These are phyloP conservation scores for Epichloe uncinata DNA, from an alignment of 2,329 filamentous ascomycete species.

Conservation along the genomic window DNA sequence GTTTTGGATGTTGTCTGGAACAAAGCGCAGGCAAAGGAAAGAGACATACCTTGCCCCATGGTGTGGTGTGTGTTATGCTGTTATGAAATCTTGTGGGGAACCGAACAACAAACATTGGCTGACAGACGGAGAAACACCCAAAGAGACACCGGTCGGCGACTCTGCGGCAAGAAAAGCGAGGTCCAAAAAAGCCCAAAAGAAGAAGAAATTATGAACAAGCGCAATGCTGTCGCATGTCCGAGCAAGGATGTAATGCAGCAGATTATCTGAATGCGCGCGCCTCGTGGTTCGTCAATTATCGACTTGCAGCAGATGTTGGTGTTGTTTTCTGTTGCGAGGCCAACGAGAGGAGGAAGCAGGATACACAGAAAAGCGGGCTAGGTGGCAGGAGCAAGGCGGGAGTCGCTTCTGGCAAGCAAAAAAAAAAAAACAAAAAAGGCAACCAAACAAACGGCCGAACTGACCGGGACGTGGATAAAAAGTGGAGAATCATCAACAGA, in stretches of 20 bases:
- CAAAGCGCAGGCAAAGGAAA: conserved; percentile 7
- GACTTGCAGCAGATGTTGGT: conserved; percentile 23
- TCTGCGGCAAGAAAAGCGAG: conserved; percentile 6
- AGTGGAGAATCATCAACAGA: not conserved
- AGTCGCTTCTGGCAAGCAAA: not conserved
- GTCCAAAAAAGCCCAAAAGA: conserved; percentile 1
- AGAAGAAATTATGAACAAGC: conserved; percentile 6
- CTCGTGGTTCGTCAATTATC: conserved; percentile 16
- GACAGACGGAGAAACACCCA: conserved; percentile 8
- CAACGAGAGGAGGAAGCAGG: conserved; percentile 25
- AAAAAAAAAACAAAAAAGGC: conserved; percentile 3
- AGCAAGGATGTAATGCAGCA: conserved; percentile 2
- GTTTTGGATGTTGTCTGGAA: conserved; percentile 2
- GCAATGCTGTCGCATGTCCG: conserved; percentile 5
- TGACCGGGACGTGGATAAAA: not conserved
- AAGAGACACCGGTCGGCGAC: conserved; percentile 4
- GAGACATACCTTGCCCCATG: conserved; percentile 25
- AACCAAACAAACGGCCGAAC: not conserved
- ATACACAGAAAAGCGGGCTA: conserved; percentile 11
- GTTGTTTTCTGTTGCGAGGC: conserved; percentile 32
- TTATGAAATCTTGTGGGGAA: conserved; percentile 18
- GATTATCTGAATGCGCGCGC: conserved; percentile 12
- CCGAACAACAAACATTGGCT: conserved; percentile 28
- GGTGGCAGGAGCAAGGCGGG: conserved; percentile 3
- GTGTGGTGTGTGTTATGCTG: conserved; percentile 4